Conservation (phyloP, 2,329 filamentous ascomycete species). For the Amesomyces nigricolor region DNA sequence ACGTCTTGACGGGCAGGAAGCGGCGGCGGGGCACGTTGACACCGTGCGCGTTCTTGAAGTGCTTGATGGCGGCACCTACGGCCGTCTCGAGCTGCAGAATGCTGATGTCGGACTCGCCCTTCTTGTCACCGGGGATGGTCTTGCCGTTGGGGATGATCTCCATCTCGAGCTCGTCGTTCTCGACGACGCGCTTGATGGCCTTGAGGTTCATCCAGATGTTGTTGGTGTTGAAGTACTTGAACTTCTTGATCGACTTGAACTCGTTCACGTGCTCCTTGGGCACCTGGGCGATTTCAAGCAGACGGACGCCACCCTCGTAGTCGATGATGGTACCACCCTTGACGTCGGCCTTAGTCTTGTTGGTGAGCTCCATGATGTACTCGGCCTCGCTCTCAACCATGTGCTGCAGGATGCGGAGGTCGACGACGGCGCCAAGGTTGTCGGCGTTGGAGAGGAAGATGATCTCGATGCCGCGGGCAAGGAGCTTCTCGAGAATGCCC, state of each 20-base stretch:
- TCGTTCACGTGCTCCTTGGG: constrained; percentile 99
- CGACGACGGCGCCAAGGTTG: constrained; percentile 95
- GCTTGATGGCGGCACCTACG: constrained; percentile 95
- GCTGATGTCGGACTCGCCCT: constrained; percentile 96
- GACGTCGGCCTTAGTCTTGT: constrained; percentile 99
- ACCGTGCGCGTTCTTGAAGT: constrained; percentile 97
- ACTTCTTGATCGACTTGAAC: constrained; percentile 99
- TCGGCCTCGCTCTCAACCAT: constrained; percentile 96
- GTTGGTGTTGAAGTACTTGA: constrained; percentile 99
- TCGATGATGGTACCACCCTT: constrained; percentile 99
- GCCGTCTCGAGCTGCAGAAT: constrained; percentile 98
- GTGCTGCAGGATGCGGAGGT: constrained; percentile 97
- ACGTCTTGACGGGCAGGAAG: constrained; percentile 99
- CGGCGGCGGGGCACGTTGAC: constrained; percentile 96
- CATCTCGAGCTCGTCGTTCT: constrained; percentile 97
- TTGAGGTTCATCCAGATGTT: constrained; percentile 99
- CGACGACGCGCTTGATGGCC: constrained; percentile 96
- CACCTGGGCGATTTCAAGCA: constrained; percentile 97
- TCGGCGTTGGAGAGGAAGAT: constrained; percentile 99
- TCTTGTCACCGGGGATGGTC: constrained; percentile 97
- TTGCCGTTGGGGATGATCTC: constrained; percentile 99
- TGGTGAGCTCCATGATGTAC: constrained; percentile 99
- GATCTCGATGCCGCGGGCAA: constrained; percentile 92
- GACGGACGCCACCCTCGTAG: constrained; percentile 92
- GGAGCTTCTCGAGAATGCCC: constrained; percentile 91